Conservation (phyloP, 441 rosid genomes). For the Erysimum pusillum region DNA sequence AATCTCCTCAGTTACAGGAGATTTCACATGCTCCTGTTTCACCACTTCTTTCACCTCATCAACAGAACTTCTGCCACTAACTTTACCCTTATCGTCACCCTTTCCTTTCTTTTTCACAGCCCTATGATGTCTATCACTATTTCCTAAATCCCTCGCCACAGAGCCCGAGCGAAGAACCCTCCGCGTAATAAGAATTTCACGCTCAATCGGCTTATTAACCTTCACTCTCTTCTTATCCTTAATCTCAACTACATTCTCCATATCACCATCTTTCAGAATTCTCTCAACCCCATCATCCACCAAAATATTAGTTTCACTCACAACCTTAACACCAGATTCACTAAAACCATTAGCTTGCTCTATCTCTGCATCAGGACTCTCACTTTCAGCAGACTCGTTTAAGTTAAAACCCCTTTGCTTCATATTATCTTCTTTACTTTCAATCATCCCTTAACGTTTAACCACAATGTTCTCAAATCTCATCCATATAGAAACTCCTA, state of each 20-base stretch:
- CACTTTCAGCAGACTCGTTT: conserved; percentile 27
- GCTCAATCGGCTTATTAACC: conserved; percentile 30
- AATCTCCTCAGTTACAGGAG: conserved; percentile 32
- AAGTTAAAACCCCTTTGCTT: conserved; percentile 33
- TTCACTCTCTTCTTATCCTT: conserved; percentile 45
- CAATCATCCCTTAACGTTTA: conserved; percentile 24
- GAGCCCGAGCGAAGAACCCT: conserved; percentile 65
- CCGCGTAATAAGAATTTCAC: conserved; percentile 42
- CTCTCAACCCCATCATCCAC: conserved; percentile 20
- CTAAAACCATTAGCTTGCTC: conserved; percentile 33
- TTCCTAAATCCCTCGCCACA: conserved; percentile 36
- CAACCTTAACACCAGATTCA: conserved; percentile 36
- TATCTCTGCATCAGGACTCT: neutral
- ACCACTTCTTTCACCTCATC: conserved; percentile 32
- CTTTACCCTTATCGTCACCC: conserved; percentile 4
- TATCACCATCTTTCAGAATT: neutral
- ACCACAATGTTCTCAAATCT: conserved; percentile 46
- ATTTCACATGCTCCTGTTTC: conserved; percentile 45
- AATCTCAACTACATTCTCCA: conserved; percentile 27
- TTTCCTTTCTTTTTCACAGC: conserved; percentile 16
- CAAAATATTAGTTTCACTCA: conserved; percentile 28
- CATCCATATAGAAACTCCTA: conserved; percentile 9
- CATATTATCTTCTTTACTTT: conserved; percentile 30
- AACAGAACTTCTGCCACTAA: conserved; percentile 30
- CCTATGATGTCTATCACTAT: conserved; percentile 12